Base-by-base conservation (phyloP, 495 filamentous ascomycete genomes). In the Hyaloscypha variabilis region DNA sequence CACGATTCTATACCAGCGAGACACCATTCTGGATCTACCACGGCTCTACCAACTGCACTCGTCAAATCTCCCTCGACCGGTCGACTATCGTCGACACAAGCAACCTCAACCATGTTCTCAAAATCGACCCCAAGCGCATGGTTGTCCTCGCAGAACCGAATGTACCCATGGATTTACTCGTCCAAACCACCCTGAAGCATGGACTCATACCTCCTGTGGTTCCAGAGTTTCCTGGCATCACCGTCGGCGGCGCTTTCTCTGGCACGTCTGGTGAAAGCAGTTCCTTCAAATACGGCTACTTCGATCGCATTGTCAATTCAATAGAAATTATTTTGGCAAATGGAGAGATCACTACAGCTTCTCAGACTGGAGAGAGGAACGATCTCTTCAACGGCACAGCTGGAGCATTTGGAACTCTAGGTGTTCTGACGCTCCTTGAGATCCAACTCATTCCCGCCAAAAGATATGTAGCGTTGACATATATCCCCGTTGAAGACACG, bases 1-100 rank as follows among this genome's bases (percentile, higher is more conserved):
- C 80, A 57, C 59, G 73, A 34, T 87, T 85, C 76, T 87, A 85
- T 75, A 73, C 83, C 23, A 76, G 78, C 23, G 75, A 79, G 29
- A 77, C 86, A 64, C 81, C 83, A n/a, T 94, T 90, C 76, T 85
- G 90, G 58, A 92, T 94, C 75, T 86, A 79, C 75, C 91, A 93
- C 81, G 91, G 91, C 64, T 87, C 87, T 0, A 92, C 90, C 30
- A 93, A 92, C 74, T 87, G 81, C 73, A 93, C 90, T 24, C 87
- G 89, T 1, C 79, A 77, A 6, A 74, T 79, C 57, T 79, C 82
- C 51, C 79, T 79, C 4, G 46, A 62, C 11, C 39, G 14, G 17
- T 10, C 14, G 11, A 67, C 84, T 56, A 77, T 81, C 4, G 75
- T 90, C 36, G 84, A 91, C 70, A 90, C 68, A 0, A 46, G 54